Evolutionary conservation across 2,329 filamentous ascomycete genomes (phyloP), one percentile per base, ranked within the genome.

Genomic region (Colletotrichum sp.): DNA sequence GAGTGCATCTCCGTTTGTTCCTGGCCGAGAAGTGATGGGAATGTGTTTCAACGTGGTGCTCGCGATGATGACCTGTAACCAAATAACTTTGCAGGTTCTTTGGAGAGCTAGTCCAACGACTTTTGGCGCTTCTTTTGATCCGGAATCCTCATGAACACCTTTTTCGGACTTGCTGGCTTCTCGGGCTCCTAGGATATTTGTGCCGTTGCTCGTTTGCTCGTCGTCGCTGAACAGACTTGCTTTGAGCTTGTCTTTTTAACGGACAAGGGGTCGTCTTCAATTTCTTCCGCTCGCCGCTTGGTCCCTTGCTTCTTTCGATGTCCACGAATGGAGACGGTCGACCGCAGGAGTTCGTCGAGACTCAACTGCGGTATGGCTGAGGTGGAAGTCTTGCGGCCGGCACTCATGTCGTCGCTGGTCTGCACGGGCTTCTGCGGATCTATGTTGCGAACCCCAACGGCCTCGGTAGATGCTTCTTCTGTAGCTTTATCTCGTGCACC

Each of bases 301-400:
- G 9, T n/a, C 1, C 39, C 18, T n/a, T 44, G 39, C 39, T 44
- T 44, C 39, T 18, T 39, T 39, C 9, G 39, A 6, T 1, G 18
- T n/a, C 18, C 5, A 44, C 18, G 9, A 0, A 44, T 2, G 3
- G 39, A 44, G 9, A 5, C 5, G 18, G 39, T 5, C 0, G 36
- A 10, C 8, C 16, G 0, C 36, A 9, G 0, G 36, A 44, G 1
- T 44, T 5, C 5, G 16, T 44, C 36, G 5, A 44, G 36, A 44
- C 8, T 2, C 2, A 6, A 18, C 1, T 18, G 8, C 16, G 2
- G 8, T 2, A 44, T 0, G 0, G 3, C 39, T n/a, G 39, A 6
- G 5, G 18, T n/a, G 0, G 18, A 44, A n/a, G 9, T 1, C 39
- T 44, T 0, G 39, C 1, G 7, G 18, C 18, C 39, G 9, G 5